A percentile compares a stretch with the other conserved stretches of the same genome.
Conservation (phyloP, 2,329 filamentous ascomycete species). For the Neurospora sp. region DNA sequence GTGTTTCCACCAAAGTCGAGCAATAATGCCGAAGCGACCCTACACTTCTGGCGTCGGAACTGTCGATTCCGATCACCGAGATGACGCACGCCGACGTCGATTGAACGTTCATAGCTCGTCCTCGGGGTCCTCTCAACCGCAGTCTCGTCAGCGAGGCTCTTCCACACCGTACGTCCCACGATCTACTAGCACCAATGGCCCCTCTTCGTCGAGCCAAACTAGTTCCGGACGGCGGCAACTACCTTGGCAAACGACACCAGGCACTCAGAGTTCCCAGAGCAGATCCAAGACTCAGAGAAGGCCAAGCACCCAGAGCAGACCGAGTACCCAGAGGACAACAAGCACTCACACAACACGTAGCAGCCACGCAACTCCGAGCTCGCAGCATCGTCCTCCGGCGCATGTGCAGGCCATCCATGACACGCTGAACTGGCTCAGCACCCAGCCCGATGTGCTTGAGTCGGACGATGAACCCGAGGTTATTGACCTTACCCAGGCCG, state of each 20-base stretch:
- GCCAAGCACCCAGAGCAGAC: background rate
- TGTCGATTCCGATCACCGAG: background rate
- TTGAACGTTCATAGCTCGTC: background rate
- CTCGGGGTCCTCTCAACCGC: background rate
- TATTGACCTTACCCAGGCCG: conserved; percentile 34
- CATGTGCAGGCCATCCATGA: background rate
- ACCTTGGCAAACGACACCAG: background rate
- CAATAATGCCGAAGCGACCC: background rate
- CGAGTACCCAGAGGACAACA: background rate
- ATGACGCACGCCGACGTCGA: background rate
- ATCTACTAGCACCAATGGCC: background rate
- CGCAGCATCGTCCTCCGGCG: background rate
- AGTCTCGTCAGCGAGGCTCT: background rate
- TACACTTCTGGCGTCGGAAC: background rate
- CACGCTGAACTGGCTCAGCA: background rate
- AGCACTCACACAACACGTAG: background rate
- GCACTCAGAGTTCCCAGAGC: background rate
- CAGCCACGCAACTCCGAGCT: background rate
- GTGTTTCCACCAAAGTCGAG: background rate
- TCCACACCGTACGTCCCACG: background rate
- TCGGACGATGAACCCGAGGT: conserved; percentile 28
- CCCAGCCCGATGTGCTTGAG: conserved; percentile 5
- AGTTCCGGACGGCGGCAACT: background rate
- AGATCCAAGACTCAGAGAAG: background rate
- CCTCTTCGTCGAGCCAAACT: background rate